Evolutionary conservation across 306 rosid species (phyloP).

Genomic region (Elaeagnus macrophylla): DNA sequence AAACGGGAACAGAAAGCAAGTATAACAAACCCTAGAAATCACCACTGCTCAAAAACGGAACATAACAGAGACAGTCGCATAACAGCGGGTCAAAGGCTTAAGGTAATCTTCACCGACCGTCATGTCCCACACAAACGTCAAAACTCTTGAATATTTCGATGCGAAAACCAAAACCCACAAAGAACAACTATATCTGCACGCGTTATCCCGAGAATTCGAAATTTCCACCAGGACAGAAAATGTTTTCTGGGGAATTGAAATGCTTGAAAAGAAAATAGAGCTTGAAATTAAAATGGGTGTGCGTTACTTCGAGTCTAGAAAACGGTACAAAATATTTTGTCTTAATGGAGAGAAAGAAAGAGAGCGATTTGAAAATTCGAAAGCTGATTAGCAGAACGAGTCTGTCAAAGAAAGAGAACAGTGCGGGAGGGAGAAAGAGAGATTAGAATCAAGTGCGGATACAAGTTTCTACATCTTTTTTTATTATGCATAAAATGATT

Average conservation of each 20-base stretch:
- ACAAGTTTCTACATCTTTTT: no score
- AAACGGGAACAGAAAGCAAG: constrained; percentile 19
- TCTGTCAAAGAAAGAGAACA: constrained; percentile 11
- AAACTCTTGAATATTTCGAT: constrained; percentile 12
- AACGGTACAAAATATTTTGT: constrained; percentile 5
- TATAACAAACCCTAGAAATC: constrained; percentile 35
- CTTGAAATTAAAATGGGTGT: background rate
- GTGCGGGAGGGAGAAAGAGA: background rate
- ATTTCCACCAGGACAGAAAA: constrained; percentile 10
- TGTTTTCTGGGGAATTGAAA: background rate
- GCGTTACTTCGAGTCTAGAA: constrained; percentile 4
- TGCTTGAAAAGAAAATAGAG: background rate
- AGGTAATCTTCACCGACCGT: constrained; percentile 20
- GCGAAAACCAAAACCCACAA: constrained; percentile 19
- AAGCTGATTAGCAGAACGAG: constrained; percentile 40
- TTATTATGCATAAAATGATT: no score
- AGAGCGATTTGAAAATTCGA: constrained; percentile 30
- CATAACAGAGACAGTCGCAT: constrained; percentile 15
- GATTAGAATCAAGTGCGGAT: no score
- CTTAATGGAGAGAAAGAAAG: background rate
- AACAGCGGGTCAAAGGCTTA: no score
- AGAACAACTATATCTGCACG: constrained; percentile 5
- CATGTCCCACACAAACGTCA: constrained; percentile 17
- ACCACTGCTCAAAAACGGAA: constrained; percentile 8
- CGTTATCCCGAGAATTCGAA: constrained; percentile 16